Evolutionary conservation across 192 early-diverging fungal species (phyloP).

Genomic region (Lunasporangiospora selenospora): DNA sequence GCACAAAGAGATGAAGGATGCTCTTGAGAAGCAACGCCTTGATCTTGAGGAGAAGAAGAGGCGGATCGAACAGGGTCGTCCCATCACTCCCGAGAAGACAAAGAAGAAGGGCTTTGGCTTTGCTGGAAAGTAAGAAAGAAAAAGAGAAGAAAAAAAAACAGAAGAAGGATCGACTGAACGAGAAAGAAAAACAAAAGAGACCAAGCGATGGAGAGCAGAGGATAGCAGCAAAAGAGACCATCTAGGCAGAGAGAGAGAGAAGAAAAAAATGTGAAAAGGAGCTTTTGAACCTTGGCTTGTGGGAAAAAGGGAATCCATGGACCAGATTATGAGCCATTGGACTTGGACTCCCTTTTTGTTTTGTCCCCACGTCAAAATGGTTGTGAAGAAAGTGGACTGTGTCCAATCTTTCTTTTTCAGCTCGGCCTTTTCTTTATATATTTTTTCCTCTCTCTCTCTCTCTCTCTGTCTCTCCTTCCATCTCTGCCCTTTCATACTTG

Average conservation of each 20-base stretch:
- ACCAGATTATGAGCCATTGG: background rate
- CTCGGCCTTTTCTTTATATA: too few relatives aligned
- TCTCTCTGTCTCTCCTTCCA: too few relatives aligned
- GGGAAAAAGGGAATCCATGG: background rate
- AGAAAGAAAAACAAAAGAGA: background rate
- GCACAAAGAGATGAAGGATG: constrained; percentile 98
- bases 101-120: constrained; percentile 78
- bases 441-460: too few relatives aligned
- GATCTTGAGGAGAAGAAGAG: constrained; percentile 98
- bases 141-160: background rate
- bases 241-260: background rate
- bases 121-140: constrained; percentile 51
- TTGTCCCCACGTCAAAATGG: background rate
- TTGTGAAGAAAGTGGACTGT: too few relatives aligned
- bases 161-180: background rate
- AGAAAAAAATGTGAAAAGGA: background rate
- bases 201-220: too few relatives aligned
- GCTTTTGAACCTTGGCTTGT: too few relatives aligned
- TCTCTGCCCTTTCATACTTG: too few relatives aligned
- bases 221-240: background rate
- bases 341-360: too few relatives aligned
- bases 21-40: constrained; percentile 89
- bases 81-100: constrained; percentile 76
- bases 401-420: too few relatives aligned
- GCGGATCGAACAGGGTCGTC: constrained; percentile 74